These are phyloP conservation scores for Knufia fluminis DNA, from an alignment of 2,329 filamentous ascomycete genomes.

Conservation along the genomic window DNA sequence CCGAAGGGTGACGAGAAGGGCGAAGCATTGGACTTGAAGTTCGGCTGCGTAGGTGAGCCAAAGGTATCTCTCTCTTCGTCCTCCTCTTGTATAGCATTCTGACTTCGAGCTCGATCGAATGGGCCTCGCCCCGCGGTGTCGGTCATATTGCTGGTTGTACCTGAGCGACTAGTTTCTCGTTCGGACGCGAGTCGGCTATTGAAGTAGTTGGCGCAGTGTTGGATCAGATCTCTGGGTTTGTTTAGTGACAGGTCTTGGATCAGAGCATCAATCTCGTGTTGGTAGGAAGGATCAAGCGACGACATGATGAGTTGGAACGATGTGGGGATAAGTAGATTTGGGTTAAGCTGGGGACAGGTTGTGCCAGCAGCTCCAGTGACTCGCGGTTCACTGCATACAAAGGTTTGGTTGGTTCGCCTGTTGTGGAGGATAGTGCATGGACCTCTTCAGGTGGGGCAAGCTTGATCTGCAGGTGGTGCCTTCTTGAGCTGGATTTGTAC, in stretches of 20 bases:
- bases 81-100: conserved; percentile 65
- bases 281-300: conserved; percentile 45
- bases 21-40: conserved; percentile 40
- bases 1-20: conserved; percentile 47
- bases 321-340: conserved; percentile 15
- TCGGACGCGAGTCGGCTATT: conserved; percentile 55
- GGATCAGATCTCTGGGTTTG: conserved; percentile 55
- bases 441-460: conserved; percentile 8
- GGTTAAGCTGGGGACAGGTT: conserved; percentile 9
- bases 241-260: conserved; percentile 51
- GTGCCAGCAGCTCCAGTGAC: conserved; percentile 8
- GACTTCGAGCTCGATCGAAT: conserved; percentile 50
- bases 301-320: conserved; percentile 28
- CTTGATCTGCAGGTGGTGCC: neutral
- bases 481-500: neutral
- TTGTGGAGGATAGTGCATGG: conserved; percentile 8
- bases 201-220: conserved; percentile 64
- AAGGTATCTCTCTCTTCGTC: conserved; percentile 65
- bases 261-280: conserved; percentile 54
- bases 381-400: conserved; percentile 9
- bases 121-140: conserved; percentile 70
- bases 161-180: conserved; percentile 46
- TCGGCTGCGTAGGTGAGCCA: conserved; percentile 62
- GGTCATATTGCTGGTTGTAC: conserved; percentile 50
- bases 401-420: conserved; percentile 7